Conservation (phyloP, 352 stramenopile species). For the Phytophthora uliginosa region DNA sequence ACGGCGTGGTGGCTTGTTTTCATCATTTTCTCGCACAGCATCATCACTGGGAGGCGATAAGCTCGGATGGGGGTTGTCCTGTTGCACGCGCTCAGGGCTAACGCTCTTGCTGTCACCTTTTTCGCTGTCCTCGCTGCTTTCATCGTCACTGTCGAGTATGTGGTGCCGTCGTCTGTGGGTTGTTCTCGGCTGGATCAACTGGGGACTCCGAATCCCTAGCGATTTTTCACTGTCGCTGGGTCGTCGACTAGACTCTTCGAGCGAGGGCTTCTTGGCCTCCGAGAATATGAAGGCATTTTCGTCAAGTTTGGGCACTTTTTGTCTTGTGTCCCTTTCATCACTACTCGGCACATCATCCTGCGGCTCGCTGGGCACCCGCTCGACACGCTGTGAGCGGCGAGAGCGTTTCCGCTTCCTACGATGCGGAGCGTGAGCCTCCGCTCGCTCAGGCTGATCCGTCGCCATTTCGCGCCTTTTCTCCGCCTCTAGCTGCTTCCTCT, state of each 20-base stretch:
- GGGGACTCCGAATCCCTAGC: not conserved
- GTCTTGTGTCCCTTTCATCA: slow-evolving; percentile 9
- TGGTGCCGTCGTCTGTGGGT: slow-evolving; percentile 38
- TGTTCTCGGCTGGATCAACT: slow-evolving; percentile 5
- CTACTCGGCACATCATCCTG: slow-evolving; percentile 7
- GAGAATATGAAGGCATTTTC: slow-evolving; percentile 33
- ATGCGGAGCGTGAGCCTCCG: not conserved
- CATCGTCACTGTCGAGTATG: slow-evolving; percentile 53
- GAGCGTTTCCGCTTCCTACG: slow-evolving; percentile 30
- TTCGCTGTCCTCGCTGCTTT: slow-evolving; percentile 30
- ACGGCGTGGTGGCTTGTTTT: not conserved
- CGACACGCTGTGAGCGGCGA: slow-evolving; percentile 1
- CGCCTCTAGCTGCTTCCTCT: slow-evolving; percentile 33
- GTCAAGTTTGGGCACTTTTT: slow-evolving; percentile 8
- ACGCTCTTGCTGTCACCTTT: slow-evolving; percentile 5
- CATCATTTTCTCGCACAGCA: not conserved
- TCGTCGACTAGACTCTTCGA: slow-evolving; percentile 17
- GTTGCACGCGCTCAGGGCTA: slow-evolving; percentile 1
- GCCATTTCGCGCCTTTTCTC: slow-evolving; percentile 15
- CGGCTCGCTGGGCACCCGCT: not conserved
- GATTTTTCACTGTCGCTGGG: slow-evolving; percentile 6
- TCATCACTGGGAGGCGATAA: not conserved
- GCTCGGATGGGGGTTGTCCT: not conserved
- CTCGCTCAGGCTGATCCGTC: slow-evolving; percentile 7
- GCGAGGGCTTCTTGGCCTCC: slow-evolving; percentile 1